Base-by-base conservation (phyloP, 2,329 filamentous ascomycete species). In the Hymenoscyphus infarciens region DNA sequence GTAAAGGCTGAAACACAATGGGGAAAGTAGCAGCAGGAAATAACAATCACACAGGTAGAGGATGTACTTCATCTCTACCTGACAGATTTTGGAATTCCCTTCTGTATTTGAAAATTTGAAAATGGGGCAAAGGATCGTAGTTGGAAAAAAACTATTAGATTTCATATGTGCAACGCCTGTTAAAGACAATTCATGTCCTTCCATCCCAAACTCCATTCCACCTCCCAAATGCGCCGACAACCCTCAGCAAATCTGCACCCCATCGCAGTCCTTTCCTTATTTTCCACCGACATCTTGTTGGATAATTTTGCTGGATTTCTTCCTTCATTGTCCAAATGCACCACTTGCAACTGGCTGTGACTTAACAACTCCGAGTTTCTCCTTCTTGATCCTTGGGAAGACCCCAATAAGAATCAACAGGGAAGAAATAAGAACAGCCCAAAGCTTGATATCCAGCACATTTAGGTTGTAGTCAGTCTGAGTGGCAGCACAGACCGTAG, bases 361-460 rank as follows among this genome's bases (percentile, higher is more conserved):
- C 22, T 57, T 38, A 7, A 73, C 73, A 56, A 86, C 74, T 0
- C 91, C 91, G 63, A 97, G 80, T 80, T 98, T 98, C 66, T 86
- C 83, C 78, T 89, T 85, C 80, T 92, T 90, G 65, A 97, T 86
- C 66, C 94, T 84, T 7, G 93, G 88, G 63, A 89, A 81, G 16
- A 96, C 77, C 0, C 95, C 94, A 22, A 86, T 70, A 10, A 95
- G 72, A 33, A 92, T 79, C 42, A 97, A 74, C 13, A 87, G 78
- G 4, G 82, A 79, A 1, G 87, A 82, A n/a, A 91, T 73, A 54
- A 91, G 74, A 2, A 91, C 82, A 1, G 87, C 86, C 92, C 92
- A 96, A 35, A 91, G 79, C 75, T 88, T 86, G 64, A 97, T 86
- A 66, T 86, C 80, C 62, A 95, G 76, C 1, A 89, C 83, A 27